These are phyloP conservation scores for Alopecurus myosuroides DNA, from an alignment of 176 grass and related monocot species.

Conservation along the genomic window DNA sequence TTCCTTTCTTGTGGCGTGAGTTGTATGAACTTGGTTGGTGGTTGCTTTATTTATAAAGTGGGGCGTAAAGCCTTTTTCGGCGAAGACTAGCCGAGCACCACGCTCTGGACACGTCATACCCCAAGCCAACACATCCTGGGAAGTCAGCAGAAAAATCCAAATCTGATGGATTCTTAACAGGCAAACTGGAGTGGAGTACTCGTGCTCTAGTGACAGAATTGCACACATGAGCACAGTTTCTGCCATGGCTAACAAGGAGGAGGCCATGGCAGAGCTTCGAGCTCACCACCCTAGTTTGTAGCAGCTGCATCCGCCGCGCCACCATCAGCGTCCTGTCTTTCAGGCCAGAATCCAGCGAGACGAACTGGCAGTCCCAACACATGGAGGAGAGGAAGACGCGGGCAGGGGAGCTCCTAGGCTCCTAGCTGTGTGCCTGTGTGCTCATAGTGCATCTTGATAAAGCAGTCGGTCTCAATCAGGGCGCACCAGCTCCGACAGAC, in stretches of 20 bases:
- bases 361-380: not conserved
- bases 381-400: not conserved
- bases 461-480: not conserved
- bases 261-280: not conserved
- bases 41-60: too few species aligned
- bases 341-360: not conserved
- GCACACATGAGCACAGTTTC: not conserved
- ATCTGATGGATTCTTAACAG: not conserved
- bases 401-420: not conserved
- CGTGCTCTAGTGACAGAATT: not conserved
- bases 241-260: not conserved
- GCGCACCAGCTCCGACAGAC: not conserved
- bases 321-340: not conserved
- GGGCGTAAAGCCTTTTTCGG: too few species aligned
- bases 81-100: not conserved
- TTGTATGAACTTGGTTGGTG: too few species aligned
- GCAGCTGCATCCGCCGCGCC: not conserved
- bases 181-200: not conserved
- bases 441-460: not conserved
- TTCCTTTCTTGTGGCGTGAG: too few species aligned
- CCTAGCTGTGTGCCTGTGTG: too few species aligned
- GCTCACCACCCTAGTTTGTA: not conserved
- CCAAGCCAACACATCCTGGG: not conserved
- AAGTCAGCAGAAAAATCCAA: not conserved
- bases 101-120: not conserved